Evolutionary conservation across 257 asterid genomes (phyloP), one percentile per base, ranked within the genome.

Genomic region (Craterostigma plantagineum): DNA sequence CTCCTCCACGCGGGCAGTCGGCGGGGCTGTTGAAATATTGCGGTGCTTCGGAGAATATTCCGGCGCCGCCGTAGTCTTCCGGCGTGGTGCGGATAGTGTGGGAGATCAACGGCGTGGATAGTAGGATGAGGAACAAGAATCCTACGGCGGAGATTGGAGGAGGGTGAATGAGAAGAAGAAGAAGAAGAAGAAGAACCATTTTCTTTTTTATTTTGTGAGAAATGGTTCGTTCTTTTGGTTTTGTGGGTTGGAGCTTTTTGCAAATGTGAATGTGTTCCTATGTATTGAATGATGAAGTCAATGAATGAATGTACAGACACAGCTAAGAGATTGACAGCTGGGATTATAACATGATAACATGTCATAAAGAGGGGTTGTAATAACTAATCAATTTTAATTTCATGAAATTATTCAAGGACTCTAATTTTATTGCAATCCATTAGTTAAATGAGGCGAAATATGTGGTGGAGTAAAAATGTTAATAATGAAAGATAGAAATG

Each of bases 151-250:
- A 10, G 55, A 63, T 43, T 11, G 52, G 18, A 4, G 9, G 42
- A 11, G 44, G 18, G 9, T 16, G 10, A 0, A 52, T 39, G n/a
- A n/a, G n/a, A 27, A 55, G n/a, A n/a, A n/a, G n/a, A n/a, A n/a
- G n/a, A n/a, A n/a, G n/a, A n/a, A n/a, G 45, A 34, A 65, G 44
- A 60, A 37, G 38, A 59, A 48, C 61, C 76, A 78, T 78, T 10
- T 48, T n/a, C n/a, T n/a, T n/a, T n/a, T n/a, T n/a, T n/a, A n/a
- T 35, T 23, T 23, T 23, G 30, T 23, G 30, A 23, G 30, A 23
- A 23, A 23, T 23, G 30, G 30, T 23, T 23, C 30, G 30, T 23
- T 23, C 30, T 23, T 23, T 23, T 16, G 34, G 17, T 14, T 55
- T 45, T 15, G 40, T 34, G 46, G 8, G 16, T 27, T 18, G 46